Evolutionary conservation across 2,329 filamentous ascomycete genomes (phyloP), one percentile per base, ranked within the genome.

Genomic region (Ascochyta fabae): DNA sequence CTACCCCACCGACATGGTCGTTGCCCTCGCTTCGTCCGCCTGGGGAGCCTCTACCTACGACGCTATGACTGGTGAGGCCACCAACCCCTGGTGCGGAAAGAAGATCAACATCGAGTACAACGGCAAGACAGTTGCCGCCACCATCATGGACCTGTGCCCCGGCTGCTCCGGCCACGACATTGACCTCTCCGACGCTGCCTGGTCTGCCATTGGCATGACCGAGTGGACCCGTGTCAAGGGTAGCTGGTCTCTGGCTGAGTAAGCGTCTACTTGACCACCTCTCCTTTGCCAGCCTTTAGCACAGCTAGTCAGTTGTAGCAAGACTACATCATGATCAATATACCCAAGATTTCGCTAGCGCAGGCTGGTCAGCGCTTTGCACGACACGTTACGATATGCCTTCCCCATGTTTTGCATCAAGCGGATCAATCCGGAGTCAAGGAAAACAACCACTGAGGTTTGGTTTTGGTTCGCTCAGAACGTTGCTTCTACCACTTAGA

Each of bases 311-410:
- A 15, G 22, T 41, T 47, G 53, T 56, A 50, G 53, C 42, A 51
- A 56, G 53, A 43, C 53, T 53, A 61, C 53, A 48, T 53, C 33
- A 62, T 40, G 58, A 67, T 58, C 61, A 62, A 60, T 68, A 72
- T 71, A 70, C 70, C 68, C 65, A 60, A 61, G 60, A 56, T 65
- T 65, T 67, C 58, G 71, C 72, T 75, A 74, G 71, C 72, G 72
- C 72, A 70, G 70, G 67, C 72, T 62, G 68, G 70, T 74, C 71
- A 73, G 72, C 72, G 72, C 72, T 75, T 73, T 74, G 71, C 70
- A 75, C 68, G 72, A 75, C 68, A 63, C 57, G 61, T 71, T 60
- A 72, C 62, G 70, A 72, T 56, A 56, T 58, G 49, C 53, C 48
- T 60, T 59, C 33, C 29, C 29, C 33, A 46, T 64, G 48, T 65